A percentile compares a stretch with the other conserved stretches of the same genome.
Conservation (phyloP, 768 basidiomycete genomes). For the Heimioporus sp. region DNA sequence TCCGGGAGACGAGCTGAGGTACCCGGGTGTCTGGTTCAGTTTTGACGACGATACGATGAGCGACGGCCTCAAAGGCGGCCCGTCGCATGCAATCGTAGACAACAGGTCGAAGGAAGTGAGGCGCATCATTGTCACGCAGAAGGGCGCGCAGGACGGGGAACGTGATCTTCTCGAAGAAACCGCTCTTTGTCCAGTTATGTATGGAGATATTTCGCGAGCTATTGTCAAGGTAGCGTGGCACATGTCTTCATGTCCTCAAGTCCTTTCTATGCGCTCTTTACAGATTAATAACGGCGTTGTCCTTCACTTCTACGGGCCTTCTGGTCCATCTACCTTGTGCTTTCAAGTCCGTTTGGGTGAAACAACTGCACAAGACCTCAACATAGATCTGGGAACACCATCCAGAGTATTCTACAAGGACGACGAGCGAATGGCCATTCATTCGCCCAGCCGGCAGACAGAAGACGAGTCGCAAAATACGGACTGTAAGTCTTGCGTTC, state of each 20-base stretch:
- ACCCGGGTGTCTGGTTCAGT: slow-evolving; percentile 82
- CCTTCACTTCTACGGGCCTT: slow-evolving; percentile 62
- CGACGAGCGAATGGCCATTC: slow-evolving; percentile 85
- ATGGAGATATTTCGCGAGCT: slow-evolving; percentile 65
- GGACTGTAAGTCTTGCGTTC: slow-evolving; percentile 41
- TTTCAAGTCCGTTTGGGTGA: slow-evolving; percentile 64
- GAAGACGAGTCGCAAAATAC: slow-evolving; percentile 49
- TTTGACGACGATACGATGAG: slow-evolving; percentile 72
- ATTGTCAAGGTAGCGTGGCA: slow-evolving; percentile 55
- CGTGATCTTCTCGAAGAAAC: slow-evolving; percentile 77
- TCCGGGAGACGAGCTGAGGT: slow-evolving; percentile 70
- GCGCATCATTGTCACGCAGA: slow-evolving; percentile 70
- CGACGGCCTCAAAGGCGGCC: slow-evolving; percentile 50
- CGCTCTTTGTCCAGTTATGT: slow-evolving; percentile 61
- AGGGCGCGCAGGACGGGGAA: slow-evolving; percentile 51
- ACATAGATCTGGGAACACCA: slow-evolving; percentile 76
- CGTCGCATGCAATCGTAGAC: slow-evolving; percentile 38
- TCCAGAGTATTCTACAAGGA: slow-evolving; percentile 81
- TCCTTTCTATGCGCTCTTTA: not conserved
- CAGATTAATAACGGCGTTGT: slow-evolving; percentile 75
- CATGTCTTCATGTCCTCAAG: not conserved
- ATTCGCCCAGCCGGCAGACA: slow-evolving; percentile 46
- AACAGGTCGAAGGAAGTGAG: slow-evolving; percentile 76
- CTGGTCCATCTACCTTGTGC: slow-evolving; percentile 35
- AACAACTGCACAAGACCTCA: slow-evolving; percentile 82